Percentiles rank a stretch among this genome's conserved stretches.
phyloP scores from a whole-genome alignment of 768 basidiomycete species.

The Tricholoma sp. region DNA sequence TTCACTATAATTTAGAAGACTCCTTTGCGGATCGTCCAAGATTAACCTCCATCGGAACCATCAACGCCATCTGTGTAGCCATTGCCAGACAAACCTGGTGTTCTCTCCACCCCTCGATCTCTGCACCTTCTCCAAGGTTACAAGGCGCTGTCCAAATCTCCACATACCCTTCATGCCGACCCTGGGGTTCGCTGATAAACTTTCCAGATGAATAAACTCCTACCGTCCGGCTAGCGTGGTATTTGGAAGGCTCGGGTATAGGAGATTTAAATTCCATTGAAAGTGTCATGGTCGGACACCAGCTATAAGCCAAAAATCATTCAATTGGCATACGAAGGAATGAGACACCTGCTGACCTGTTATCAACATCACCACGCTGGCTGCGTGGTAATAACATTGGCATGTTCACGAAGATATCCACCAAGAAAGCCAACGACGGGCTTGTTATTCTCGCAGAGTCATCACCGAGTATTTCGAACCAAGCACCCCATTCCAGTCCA shows the following conservation, averaged over 20 bases:
- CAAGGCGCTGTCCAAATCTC: slow-evolving; percentile 67
- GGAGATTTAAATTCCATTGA: slow-evolving; percentile 60
- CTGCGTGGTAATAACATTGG: slow-evolving; percentile 43
- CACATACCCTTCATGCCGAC: slow-evolving; percentile 52
- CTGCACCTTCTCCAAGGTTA: slow-evolving; percentile 41
- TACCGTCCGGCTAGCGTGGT: slow-evolving; percentile 46
- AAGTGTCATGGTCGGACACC: slow-evolving; percentile 61
- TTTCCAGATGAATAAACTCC: slow-evolving; percentile 49
- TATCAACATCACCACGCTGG: slow-evolving; percentile 32
- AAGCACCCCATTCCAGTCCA: slow-evolving; percentile 54
- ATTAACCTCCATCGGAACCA: slow-evolving; percentile 39
- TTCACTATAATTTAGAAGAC: slow-evolving; percentile 15
- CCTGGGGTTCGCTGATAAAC: slow-evolving; percentile 50
- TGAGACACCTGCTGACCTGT: slow-evolving; percentile 21
- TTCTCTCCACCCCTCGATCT: slow-evolving; percentile 49
- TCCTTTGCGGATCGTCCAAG: slow-evolving; percentile 21
- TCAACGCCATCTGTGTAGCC: slow-evolving; percentile 57
- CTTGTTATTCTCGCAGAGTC: slow-evolving; percentile 38
- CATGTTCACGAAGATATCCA: slow-evolving; percentile 45
- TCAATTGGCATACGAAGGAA: not conserved
- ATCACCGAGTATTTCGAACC: slow-evolving; percentile 42
- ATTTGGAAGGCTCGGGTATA: slow-evolving; percentile 38
- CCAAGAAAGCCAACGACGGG: slow-evolving; percentile 50
- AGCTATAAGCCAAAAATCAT: slow-evolving; percentile 30
- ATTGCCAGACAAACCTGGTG: slow-evolving; percentile 59